These are phyloP conservation scores for Cladosporium sp. DNA, from an alignment of 2,329 filamentous ascomycete genomes.

Conservation along the genomic window DNA sequence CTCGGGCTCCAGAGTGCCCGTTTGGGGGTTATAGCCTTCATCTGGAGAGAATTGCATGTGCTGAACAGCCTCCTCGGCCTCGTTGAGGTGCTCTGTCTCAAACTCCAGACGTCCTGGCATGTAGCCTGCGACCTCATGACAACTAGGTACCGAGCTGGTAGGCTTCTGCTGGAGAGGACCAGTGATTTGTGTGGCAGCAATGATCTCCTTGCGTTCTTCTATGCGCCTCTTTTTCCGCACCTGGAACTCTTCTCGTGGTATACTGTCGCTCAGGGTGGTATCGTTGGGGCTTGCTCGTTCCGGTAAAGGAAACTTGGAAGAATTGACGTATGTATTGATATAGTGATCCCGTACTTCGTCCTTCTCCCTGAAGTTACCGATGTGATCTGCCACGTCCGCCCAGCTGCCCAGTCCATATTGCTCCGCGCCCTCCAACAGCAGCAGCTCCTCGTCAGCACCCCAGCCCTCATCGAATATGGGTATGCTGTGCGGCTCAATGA, in stretches of 20 bases:
- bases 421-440: slow-evolving; percentile 90
- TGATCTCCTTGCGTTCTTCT: slow-evolving; percentile 83
- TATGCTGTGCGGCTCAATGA: slow-evolving; percentile 98
- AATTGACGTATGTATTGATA: slow-evolving; percentile 81
- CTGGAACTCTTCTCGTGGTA: slow-evolving; percentile 91
- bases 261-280: slow-evolving; percentile 72
- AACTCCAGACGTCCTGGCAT: slow-evolving; percentile 98
- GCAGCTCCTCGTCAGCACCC: slow-evolving; percentile 96
- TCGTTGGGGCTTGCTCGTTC: slow-evolving; percentile 82
- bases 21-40: slow-evolving; percentile 82
- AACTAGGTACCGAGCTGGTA: slow-evolving; percentile 90
- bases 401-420: slow-evolving; percentile 96
- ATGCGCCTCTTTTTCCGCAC: slow-evolving; percentile 89
- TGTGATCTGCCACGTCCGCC: slow-evolving; percentile 97
- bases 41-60: slow-evolving; percentile 98
- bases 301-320: slow-evolving; percentile 80
- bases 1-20: slow-evolving; percentile 86
- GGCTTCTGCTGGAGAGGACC: slow-evolving; percentile 82
- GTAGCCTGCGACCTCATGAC: slow-evolving; percentile 97
- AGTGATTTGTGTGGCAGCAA: slow-evolving; percentile 79
- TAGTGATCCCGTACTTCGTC: slow-evolving; percentile 97
- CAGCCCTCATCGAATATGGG: slow-evolving; percentile 94
- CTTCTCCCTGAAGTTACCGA: slow-evolving; percentile 90
- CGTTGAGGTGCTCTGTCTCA: slow-evolving; percentile 95
- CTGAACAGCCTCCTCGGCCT: slow-evolving; percentile 96